Conservation (phyloP, 2,329 filamentous ascomycete species). For the Calonectria multiphialidica region DNA sequence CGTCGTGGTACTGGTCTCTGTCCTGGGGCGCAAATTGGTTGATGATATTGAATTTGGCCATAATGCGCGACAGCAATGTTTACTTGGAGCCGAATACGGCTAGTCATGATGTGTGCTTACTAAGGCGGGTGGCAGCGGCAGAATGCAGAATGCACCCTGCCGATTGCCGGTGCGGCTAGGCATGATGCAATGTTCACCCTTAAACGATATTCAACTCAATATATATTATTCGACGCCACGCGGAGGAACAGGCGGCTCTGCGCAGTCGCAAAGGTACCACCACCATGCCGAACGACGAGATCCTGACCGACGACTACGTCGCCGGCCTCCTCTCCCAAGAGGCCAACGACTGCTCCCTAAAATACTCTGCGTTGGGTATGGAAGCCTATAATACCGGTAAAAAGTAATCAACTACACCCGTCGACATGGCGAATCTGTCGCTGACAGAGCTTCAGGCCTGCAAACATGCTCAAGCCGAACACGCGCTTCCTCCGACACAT, state of each 20-base stretch:
- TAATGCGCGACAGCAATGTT: constrained; percentile 47
- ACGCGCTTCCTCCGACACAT: constrained; percentile 90
- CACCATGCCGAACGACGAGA: constrained; percentile 59
- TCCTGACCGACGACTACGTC: constrained; percentile 82
- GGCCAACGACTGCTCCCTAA: constrained; percentile 78
- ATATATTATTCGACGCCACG: not conserved
- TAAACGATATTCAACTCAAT: not conserved
- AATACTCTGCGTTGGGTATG: constrained; percentile 81
- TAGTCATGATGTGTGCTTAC: constrained; percentile 34
- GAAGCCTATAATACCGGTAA: constrained; percentile 69
- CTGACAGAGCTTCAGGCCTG: constrained; percentile 61
- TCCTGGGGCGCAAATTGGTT: constrained; percentile 14
- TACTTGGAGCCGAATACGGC: constrained; percentile 51
- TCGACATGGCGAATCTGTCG: constrained; percentile 26
- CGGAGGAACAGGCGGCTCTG: not conserved
- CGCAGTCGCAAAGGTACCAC: not conserved
- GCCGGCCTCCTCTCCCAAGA: constrained; percentile 84
- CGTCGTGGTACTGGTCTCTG: constrained; percentile 1
- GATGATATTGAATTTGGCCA: not conserved
- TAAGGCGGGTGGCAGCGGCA: constrained; percentile 39
- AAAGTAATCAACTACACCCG: constrained; percentile 55
- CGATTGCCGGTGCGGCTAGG: not conserved
- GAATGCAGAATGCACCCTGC: constrained; percentile 25
- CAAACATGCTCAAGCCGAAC: constrained; percentile 86
- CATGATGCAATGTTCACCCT: constrained; percentile 1